Conservation (phyloP, 164 flowering plant species). For the Sedum album region DNA sequence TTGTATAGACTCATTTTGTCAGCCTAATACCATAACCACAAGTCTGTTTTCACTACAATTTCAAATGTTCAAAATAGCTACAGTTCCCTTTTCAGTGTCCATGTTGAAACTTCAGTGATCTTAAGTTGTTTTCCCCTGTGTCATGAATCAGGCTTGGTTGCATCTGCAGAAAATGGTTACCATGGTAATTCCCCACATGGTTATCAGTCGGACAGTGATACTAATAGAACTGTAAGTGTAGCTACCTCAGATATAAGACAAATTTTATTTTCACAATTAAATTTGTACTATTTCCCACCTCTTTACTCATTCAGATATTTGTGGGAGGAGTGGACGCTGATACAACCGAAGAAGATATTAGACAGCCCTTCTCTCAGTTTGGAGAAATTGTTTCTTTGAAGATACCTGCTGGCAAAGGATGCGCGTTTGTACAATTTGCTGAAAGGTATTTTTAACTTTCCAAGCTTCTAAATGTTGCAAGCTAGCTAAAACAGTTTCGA, state of each 20-base stretch:
- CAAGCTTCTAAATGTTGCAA: neutral
- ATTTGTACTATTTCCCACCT: neutral
- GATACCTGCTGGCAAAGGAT: constrained; percentile 59
- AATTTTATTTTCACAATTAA: neutral
- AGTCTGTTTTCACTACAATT: neutral
- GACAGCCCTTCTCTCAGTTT: constrained; percentile 41
- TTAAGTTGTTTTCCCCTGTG: neutral
- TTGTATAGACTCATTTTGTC: neutral
- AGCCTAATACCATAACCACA: neutral
- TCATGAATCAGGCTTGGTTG: neutral
- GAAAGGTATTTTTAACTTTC: constrained; percentile 34
- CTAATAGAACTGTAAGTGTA: constrained; percentile 50
- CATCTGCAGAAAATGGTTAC: constrained; percentile 3
- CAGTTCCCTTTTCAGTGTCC: neutral
- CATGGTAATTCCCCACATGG: neutral
- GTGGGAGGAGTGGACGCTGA: constrained; percentile 66
- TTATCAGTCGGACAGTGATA: constrained; percentile 1
- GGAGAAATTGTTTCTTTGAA: constrained; percentile 59
- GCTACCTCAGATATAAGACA: neutral
- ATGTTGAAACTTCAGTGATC: neutral
- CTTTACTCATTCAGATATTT: constrained; percentile 34
- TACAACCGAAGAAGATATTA: constrained; percentile 53
- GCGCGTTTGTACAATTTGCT: constrained; percentile 68
- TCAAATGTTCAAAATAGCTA: neutral
- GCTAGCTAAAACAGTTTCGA: neutral